Conservation (phyloP, 306 rosid species). For the Medicago arabica region DNA sequence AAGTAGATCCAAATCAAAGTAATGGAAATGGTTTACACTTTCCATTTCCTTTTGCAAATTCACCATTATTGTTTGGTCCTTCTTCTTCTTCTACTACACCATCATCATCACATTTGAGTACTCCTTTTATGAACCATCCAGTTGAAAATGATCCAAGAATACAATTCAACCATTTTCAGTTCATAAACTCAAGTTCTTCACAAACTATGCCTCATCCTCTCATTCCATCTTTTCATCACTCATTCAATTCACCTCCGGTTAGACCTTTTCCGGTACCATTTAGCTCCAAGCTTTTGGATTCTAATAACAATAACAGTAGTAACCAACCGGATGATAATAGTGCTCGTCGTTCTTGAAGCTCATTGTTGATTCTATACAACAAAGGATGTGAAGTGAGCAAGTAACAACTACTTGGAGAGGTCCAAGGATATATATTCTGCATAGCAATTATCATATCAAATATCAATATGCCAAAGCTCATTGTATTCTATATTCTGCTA, state of each 20-base stretch:
- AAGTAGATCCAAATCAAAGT: constrained; percentile 44
- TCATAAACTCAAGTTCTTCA: constrained; percentile 54
- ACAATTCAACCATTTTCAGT: constrained; percentile 60
- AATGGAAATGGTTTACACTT: constrained; percentile 39
- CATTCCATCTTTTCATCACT: constrained; percentile 58
- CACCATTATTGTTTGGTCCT: constrained; percentile 60
- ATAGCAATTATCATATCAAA: neutral
- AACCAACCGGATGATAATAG: constrained; percentile 36
- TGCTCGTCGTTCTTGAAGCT: constrained; percentile 44
- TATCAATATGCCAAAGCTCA: too few species aligned
- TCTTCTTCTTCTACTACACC: constrained; percentile 47
- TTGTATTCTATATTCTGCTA: too few species aligned
- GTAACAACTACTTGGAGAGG: constrained; percentile 1
- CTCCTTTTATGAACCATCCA: constrained; percentile 50
- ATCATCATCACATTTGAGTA: constrained; percentile 47
- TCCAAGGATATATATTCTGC: neutral
- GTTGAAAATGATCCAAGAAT: constrained; percentile 49
- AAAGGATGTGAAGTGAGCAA: constrained; percentile 28
- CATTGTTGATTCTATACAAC: constrained; percentile 16
- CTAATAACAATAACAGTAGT: constrained; percentile 11
- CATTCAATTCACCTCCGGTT: constrained; percentile 43
- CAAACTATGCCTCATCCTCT: constrained; percentile 44
- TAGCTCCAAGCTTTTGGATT: constrained; percentile 54
- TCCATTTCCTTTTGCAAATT: constrained; percentile 43
- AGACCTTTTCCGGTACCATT: constrained; percentile 54